These are phyloP conservation scores for Breynia disticha DNA, from an alignment of 441 rosid species.

Conservation along the genomic window DNA sequence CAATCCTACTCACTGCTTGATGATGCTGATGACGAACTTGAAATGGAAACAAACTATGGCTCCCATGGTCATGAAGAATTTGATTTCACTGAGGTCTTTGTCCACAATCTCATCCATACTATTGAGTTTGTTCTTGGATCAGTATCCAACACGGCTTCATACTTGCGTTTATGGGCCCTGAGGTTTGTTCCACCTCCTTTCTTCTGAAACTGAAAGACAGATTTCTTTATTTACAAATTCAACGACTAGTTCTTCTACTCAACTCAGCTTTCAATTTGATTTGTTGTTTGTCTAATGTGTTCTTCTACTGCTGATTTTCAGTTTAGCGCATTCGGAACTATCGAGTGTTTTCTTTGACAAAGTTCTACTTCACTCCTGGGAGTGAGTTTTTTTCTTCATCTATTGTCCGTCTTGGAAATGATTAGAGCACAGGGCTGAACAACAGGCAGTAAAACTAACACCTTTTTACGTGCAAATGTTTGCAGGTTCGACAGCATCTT, in stretches of 20 bases:
- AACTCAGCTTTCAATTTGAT: neutral
- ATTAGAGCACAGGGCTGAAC: neutral
- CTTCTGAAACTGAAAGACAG: neutral
- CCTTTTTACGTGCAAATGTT: neutral
- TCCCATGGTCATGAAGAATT: conserved; percentile 72
- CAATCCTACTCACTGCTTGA: conserved; percentile 45
- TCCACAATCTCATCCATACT: conserved; percentile 90
- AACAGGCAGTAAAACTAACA: neutral
- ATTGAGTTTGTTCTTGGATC: conserved; percentile 96
- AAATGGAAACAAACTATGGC: conserved; percentile 34
- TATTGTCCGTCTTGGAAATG: neutral
- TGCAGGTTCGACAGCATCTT: conserved; percentile 63
- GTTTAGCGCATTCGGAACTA: conserved; percentile 92
- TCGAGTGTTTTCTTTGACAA: conserved; percentile 92
- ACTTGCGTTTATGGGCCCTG: conserved; percentile 93
- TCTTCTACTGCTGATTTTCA: conserved; percentile 20
- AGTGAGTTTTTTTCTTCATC: conserved; percentile 33
- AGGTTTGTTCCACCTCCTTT: conserved; percentile 35
- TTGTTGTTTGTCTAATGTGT: conserved; percentile 2
- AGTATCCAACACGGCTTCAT: conserved; percentile 94
- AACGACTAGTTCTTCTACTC: neutral
- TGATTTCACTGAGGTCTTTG: conserved; percentile 85
- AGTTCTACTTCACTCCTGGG: conserved; percentile 77
- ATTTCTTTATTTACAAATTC: neutral
- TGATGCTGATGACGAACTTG: conserved; percentile 49